Evolutionary conservation across 805 yeast species (phyloP).

Genomic region (Metschnikowia vanudenii): DNA sequence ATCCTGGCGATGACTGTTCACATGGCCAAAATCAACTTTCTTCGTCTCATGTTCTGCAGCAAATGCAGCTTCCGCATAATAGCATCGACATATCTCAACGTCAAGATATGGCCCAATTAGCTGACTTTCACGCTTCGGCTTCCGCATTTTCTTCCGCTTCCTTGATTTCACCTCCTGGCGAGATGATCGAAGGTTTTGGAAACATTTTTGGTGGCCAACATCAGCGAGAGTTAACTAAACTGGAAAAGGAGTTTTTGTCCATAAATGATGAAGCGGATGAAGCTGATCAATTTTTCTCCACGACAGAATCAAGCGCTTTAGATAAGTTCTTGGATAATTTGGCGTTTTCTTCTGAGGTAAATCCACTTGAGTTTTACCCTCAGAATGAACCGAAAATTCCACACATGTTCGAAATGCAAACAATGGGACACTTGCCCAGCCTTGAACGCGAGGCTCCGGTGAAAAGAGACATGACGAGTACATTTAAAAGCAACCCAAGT

Average conservation of each 20-base stretch:
- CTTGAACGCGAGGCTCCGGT: slow-evolving; percentile 16
- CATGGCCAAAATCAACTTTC: neutral
- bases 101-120: neutral
- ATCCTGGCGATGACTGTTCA: slow-evolving; percentile 3
- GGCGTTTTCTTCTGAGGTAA: slow-evolving; percentile 28
- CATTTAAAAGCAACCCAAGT: slow-evolving; percentile 30
- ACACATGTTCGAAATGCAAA: slow-evolving; percentile 29
- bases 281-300: slow-evolving; percentile 21
- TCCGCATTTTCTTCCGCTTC: slow-evolving; percentile 1
- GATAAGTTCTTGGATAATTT: slow-evolving; percentile 42
- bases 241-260: slow-evolving; percentile 1
- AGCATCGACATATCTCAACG: neutral
- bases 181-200: slow-evolving; percentile 6
- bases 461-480: slow-evolving; percentile 31
- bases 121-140: neutral
- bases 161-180: slow-evolving; percentile 12
- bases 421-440: slow-evolving; percentile 24
- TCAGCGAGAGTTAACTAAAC: neutral
- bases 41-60: neutral
- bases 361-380: slow-evolving; percentile 33
- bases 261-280: slow-evolving; percentile 12
- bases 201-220: slow-evolving; percentile 1
- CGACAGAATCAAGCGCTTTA: slow-evolving; percentile 24
- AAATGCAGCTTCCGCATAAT: neutral
- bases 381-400: slow-evolving; percentile 10